These are phyloP conservation scores for Aristolochia californica DNA, from an alignment of 164 flowering plant species.

Conservation along the genomic window DNA sequence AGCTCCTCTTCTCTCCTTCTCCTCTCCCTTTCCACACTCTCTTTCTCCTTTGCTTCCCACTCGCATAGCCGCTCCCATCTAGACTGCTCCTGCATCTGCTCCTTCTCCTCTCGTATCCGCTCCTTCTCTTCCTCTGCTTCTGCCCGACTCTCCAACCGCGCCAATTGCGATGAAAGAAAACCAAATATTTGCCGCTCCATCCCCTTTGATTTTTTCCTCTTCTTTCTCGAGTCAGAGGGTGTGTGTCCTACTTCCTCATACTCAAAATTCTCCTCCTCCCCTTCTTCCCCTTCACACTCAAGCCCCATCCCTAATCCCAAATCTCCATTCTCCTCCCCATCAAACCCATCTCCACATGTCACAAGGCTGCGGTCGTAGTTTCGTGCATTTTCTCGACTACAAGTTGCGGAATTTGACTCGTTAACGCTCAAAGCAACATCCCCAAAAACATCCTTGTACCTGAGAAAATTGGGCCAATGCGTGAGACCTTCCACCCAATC, in stretches of 20 bases:
- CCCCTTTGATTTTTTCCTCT: slow-evolving; percentile 41
- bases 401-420: slow-evolving; percentile 6
- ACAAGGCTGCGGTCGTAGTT: not conserved
- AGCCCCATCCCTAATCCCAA: slow-evolving; percentile 46
- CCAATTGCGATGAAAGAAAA: slow-evolving; percentile 39
- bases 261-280: slow-evolving; percentile 38
- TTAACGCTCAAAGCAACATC: slow-evolving; percentile 39
- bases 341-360: slow-evolving; percentile 41
- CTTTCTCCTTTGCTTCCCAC: slow-evolving; percentile 58
- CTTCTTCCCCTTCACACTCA: slow-evolving; percentile 59
- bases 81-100: slow-evolving; percentile 34
- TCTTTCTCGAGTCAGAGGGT: slow-evolving; percentile 25
- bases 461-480: slow-evolving; percentile 79
- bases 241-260: slow-evolving; percentile 32
- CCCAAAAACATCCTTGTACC: slow-evolving; percentile 83
- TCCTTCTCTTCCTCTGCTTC: slow-evolving; percentile 49
- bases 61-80: slow-evolving; percentile 44
- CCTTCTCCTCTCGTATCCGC: slow-evolving; percentile 38
- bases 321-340: slow-evolving; percentile 55
- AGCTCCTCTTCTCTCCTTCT: slow-evolving; percentile 57
- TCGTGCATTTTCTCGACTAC: not conserved
- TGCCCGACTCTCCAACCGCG: slow-evolving; percentile 43
- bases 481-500: slow-evolving; percentile 78
- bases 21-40: slow-evolving; percentile 47
- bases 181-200: slow-evolving; percentile 38